Conservation (phyloP, 441 rosid species). For the Euphorbia corollata region DNA sequence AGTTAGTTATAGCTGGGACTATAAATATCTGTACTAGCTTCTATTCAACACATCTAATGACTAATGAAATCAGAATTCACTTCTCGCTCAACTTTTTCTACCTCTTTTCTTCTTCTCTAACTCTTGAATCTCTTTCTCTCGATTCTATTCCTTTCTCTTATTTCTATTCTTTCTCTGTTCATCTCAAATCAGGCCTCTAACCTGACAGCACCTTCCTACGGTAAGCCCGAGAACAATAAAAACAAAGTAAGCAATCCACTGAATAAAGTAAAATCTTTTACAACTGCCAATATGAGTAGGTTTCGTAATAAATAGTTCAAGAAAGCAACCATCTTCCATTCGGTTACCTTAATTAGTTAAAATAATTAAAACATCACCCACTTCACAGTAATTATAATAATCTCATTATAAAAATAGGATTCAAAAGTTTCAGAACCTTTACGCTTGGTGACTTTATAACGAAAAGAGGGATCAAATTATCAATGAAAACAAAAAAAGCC, state of each 20-base stretch:
- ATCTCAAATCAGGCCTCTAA: too few relatives aligned
- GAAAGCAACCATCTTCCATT: not conserved
- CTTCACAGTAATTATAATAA: not conserved
- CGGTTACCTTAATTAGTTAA: not conserved
- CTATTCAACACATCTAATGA: too few relatives aligned
- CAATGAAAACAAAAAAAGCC: not conserved
- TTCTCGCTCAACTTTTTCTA: too few relatives aligned
- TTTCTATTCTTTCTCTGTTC: too few relatives aligned
- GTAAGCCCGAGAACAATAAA: conserved; percentile 4
- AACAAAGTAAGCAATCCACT: conserved; percentile 5
- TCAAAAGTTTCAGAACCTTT: not conserved
- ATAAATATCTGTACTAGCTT: too few relatives aligned
- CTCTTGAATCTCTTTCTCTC: too few relatives aligned
- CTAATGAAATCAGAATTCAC: too few relatives aligned
- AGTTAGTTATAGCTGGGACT: too few relatives aligned
- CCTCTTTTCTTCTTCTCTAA: too few relatives aligned
- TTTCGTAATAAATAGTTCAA: not conserved
- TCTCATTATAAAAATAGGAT: not conserved
- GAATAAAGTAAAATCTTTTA: not conserved
- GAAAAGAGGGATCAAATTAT: not conserved
- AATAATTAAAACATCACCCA: not conserved
- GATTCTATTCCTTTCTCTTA: too few relatives aligned
- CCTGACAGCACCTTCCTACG: too few relatives aligned
- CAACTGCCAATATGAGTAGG: not conserved
- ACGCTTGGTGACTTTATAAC: not conserved